Evolutionary conservation across 2,329 filamentous ascomycete genomes (phyloP).

Genomic region (Geosmithia morbida): DNA sequence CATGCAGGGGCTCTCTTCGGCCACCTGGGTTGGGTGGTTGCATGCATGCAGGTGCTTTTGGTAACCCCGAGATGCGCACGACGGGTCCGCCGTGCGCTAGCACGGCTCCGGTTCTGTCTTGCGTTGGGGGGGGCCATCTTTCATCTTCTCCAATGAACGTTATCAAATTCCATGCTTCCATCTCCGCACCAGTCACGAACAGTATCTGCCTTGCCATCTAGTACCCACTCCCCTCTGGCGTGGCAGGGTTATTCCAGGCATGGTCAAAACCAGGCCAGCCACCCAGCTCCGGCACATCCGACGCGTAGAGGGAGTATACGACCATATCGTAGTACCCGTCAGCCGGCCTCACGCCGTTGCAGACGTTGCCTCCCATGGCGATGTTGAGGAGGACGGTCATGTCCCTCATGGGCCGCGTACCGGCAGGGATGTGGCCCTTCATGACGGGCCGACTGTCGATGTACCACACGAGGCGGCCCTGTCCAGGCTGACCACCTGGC

Average conservation of each 20-base stretch:
- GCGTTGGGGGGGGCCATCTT: no score
- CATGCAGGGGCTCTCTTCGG: no score
- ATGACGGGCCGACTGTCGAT: conserved; percentile 42
- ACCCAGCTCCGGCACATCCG: conserved; percentile 32
- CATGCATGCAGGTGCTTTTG: no score
- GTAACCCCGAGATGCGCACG: no score
- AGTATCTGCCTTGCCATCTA: not conserved
- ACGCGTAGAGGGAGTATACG: conserved; percentile 35
- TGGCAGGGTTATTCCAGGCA: not conserved
- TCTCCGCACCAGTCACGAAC: no score
- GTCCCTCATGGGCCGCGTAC: conserved; percentile 38
- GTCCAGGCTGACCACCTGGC: conserved; percentile 23
- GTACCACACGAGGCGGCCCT: conserved; percentile 41
- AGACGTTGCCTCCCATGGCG: conserved; percentile 49
- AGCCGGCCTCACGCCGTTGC: conserved; percentile 30
- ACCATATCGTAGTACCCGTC: conserved; percentile 43
- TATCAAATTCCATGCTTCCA: no score
- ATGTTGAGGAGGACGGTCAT: conserved; percentile 43
- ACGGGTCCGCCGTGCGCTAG: no score
- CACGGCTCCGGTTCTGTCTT: no score
- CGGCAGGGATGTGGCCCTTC: conserved; percentile 36
- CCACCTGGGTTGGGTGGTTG: no score
- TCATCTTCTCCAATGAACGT: no score
- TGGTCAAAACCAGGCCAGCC: conserved; percentile 38
- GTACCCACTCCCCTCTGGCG: conserved; percentile 1